Conservation (phyloP, 345 rosid species). For the Balakata baccata region DNA sequence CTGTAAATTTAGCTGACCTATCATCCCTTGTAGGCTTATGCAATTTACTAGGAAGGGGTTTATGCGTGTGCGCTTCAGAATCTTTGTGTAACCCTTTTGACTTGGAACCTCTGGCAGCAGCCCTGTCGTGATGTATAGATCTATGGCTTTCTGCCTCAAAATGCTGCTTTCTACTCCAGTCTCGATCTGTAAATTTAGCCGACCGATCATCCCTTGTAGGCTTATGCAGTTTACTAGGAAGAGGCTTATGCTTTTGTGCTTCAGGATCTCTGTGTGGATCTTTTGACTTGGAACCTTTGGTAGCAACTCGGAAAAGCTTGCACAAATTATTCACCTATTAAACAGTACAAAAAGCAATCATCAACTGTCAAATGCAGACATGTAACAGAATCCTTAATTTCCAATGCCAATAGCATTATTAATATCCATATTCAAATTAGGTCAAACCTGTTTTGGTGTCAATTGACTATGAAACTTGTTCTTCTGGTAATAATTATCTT, state of each 20-base stretch:
- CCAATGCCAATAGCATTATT: not conserved
- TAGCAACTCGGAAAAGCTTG: constrained; percentile 23
- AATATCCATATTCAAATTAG: not conserved
- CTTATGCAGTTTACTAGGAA: not conserved
- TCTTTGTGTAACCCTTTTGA: not conserved
- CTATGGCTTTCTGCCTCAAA: not conserved
- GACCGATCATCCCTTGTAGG: not conserved
- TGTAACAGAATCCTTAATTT: not conserved
- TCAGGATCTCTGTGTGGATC: not conserved
- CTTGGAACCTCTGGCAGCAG: no score
- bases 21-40: not conserved
- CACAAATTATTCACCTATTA: constrained; percentile 23
- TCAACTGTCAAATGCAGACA: not conserved
- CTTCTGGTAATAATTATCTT: constrained; percentile 30
- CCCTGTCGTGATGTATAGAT: constrained; percentile 1
- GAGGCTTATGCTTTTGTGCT: not conserved
- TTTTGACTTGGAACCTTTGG: constrained; percentile 10
- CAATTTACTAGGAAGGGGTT: not conserved
- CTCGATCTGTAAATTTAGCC: not conserved
- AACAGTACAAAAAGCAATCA: constrained; percentile 11
- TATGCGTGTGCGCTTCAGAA: not conserved
- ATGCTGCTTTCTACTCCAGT: not conserved
- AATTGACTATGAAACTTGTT: constrained; percentile 28
- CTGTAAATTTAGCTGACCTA: not conserved
- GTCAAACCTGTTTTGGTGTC: constrained; percentile 25